These are phyloP conservation scores for Paraphoma sp. DNA, from an alignment of 2,329 filamentous ascomycete species.

Conservation along the genomic window DNA sequence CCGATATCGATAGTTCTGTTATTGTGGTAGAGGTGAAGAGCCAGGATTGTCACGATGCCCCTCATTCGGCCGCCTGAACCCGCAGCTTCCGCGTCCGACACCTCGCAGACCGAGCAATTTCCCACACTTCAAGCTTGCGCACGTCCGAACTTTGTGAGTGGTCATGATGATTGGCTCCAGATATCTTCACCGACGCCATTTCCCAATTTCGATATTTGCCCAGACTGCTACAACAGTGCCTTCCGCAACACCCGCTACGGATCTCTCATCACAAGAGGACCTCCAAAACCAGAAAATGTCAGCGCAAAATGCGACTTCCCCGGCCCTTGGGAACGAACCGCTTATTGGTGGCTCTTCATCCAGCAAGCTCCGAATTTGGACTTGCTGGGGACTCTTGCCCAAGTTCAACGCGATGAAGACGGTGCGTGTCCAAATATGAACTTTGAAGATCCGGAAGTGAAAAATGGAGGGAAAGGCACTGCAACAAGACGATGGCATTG, in stretches of 20 bases:
- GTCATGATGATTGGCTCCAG: conserved; percentile 19
- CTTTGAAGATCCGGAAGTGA: conserved; percentile 12
- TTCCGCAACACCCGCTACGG: conserved; percentile 20
- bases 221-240: conserved; percentile 25
- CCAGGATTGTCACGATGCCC: conserved; percentile 8
- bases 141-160: conserved; percentile 9
- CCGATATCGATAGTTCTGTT: too few relatives aligned
- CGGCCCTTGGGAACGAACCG: conserved; percentile 17
- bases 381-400: conserved; percentile 16
- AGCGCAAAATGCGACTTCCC: conserved; percentile 19
- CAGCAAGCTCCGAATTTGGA: conserved; percentile 12
- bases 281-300: conserved; percentile 14
- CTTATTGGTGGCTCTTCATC: neutral
- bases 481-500: conserved; percentile 25
- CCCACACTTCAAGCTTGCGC: conserved; percentile 14
- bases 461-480: conserved; percentile 16
- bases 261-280: conserved; percentile 10
- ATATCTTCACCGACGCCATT: conserved; percentile 15
- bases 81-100: conserved; percentile 5
- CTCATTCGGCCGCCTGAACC: conserved; percentile 14
- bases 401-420: conserved; percentile 16
- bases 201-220: conserved; percentile 24
- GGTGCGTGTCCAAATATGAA: conserved; percentile 26
- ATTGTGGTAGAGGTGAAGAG: neutral
- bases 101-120: neutral